These are phyloP conservation scores for Podaxis sp. DNA, from an alignment of 768 basidiomycete genomes.

Conservation along the genomic window DNA sequence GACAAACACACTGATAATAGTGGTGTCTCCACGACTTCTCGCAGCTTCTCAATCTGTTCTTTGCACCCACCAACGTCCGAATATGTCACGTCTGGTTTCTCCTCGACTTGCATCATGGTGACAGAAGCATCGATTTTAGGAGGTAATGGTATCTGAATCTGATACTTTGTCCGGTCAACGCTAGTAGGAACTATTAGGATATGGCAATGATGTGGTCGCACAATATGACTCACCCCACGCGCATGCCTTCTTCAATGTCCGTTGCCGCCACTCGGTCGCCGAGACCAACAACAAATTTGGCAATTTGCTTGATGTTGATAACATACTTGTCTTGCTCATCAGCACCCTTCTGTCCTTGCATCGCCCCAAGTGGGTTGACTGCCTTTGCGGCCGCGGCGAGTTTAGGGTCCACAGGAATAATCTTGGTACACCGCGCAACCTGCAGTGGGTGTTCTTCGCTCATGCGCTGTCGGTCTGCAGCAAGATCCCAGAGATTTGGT, in stretches of 20 bases:
- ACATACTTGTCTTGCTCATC: slow-evolving; percentile 99
- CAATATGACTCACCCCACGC: slow-evolving; percentile 79
- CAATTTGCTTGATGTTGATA: slow-evolving; percentile 99
- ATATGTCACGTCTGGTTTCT: slow-evolving; percentile 97
- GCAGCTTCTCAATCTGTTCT: slow-evolving; percentile 98
- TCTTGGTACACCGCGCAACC: slow-evolving; percentile 98
- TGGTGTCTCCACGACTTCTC: slow-evolving; percentile 97
- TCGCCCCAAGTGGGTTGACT: slow-evolving; percentile 72
- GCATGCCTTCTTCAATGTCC: slow-evolving; percentile 99
- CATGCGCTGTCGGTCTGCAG: slow-evolving; percentile 90
- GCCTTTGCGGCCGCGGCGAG: slow-evolving; percentile 75
- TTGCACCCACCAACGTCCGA: slow-evolving; percentile 98
- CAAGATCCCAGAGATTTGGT: slow-evolving; percentile 96
- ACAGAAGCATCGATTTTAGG: slow-evolving; percentile 99
- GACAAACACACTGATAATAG: slow-evolving; percentile 58
- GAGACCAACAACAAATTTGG: slow-evolving; percentile 97
- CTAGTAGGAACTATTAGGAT: slow-evolving; percentile 33
- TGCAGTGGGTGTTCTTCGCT: slow-evolving; percentile 89
- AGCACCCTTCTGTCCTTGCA: slow-evolving; percentile 90
- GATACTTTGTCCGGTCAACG: slow-evolving; percentile 94
- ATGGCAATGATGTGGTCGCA: not conserved
- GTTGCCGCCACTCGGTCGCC: slow-evolving; percentile 96
- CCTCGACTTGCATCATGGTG: slow-evolving; percentile 99
- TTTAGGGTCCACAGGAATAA: slow-evolving; percentile 78
- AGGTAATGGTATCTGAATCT: slow-evolving; percentile 97